Base-by-base conservation (phyloP, 345 rosid genomes). In the Murraya koenigii region DNA sequence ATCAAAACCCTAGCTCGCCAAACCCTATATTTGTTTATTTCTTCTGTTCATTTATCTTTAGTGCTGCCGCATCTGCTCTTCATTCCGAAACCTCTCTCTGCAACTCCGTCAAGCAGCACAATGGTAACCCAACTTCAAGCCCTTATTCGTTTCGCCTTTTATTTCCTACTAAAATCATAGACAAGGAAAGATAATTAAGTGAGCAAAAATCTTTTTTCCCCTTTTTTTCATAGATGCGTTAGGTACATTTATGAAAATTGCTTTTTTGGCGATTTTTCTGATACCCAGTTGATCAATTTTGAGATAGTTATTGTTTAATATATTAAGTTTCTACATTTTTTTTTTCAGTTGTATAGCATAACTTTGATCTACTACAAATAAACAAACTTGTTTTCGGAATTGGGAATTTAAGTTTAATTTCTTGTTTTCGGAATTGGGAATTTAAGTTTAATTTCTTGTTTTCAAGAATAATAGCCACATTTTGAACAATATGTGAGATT, bases 11-110 rank as follows among this genome's bases (percentile, higher is more conserved):
- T 74, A 74, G 41, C 4, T 17, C 0, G 6, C 60, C n/a, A 28
- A 41, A 10, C 69, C 69, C 44, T 20, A 62, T 61, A 74, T 62
- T 30, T 63, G 32, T 23, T 60, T 39, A 7, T 13, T 14, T 13
- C 49, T 32, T 47, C 32, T 35, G 13, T 10, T 22, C 10, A 9
- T 8, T 22, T 14, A 11, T 58, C 1, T 28, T 6, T 8, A 19
- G 8, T 9, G 22, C 70, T 11, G 77, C 70, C 70, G 77, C 70
- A 32, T 41, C 47, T 62, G 61, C 62, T 28, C 60, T 62, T 30
- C 39, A 1, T 8, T 22, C 14, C 30, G 55, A 15, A 47, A 3
- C 28, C 17, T n/a, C 60, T n/a, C 32, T 32, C 47, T 47, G 61
- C 77, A 22, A 0, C 44, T 47, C 32, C 58, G 11, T n/a, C 61